Percentiles rank a stretch among this genome's conserved stretches.
phyloP scores from a whole-genome alignment of 768 basidiomycete genomes.

The Cytidiella melzeri region DNA sequence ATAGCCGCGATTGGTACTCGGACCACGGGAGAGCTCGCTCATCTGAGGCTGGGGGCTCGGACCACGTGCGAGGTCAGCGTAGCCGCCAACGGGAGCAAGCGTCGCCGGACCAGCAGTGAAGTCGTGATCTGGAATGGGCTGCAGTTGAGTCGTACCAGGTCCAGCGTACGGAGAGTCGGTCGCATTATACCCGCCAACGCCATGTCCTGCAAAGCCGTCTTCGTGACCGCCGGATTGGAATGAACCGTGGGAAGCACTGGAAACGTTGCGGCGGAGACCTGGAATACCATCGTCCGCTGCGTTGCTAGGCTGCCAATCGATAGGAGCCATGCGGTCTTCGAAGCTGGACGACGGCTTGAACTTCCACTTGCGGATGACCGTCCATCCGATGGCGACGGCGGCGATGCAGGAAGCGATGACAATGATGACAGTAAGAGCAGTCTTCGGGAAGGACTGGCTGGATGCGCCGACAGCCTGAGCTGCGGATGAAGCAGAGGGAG shows the following conservation, averaged over 20 bases:
- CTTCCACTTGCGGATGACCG: constrained; percentile 90
- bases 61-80: constrained; percentile 77
- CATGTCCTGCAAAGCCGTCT: constrained; percentile 22
- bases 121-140: constrained; percentile 65
- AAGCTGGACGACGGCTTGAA: constrained; percentile 75
- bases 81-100: constrained; percentile 68
- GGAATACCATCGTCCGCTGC: constrained; percentile 40
- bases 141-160: constrained; percentile 25
- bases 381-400: constrained; percentile 73
- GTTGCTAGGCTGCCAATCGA: constrained; percentile 75
- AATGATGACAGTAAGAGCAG: constrained; percentile 57
- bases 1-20: constrained; percentile 45
- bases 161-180: constrained; percentile 17
- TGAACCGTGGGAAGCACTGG: constrained; percentile 52
- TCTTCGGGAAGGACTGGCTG: constrained; percentile 37
- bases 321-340: constrained; percentile 79
- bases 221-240: constrained; percentile 49
- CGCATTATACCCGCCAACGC: constrained; percentile 26
- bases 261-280: constrained; percentile 46
- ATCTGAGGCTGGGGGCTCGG: constrained; percentile 64
- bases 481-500: constrained; percentile 18
- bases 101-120: constrained; percentile 57
- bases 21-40: constrained; percentile 45
- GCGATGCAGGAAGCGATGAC: constrained; percentile 64
- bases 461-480: constrained; percentile 14